Evolutionary conservation across 805 yeast genomes (phyloP).

Genomic region (Metschnikowia koreensis): DNA sequence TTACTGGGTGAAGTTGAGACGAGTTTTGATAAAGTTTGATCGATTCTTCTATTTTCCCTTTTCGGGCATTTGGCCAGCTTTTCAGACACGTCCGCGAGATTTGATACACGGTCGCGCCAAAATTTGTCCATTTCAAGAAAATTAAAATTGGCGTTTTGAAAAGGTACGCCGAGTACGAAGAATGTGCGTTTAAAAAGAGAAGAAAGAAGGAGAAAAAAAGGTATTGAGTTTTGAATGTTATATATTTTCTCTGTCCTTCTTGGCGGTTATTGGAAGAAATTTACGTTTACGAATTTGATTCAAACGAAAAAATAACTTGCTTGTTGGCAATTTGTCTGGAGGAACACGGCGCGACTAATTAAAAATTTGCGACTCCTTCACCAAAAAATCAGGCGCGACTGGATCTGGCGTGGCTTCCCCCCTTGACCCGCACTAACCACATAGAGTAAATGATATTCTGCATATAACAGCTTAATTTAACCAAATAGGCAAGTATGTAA

Average conservation of each 20-base stretch:
- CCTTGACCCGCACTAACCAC: constrained; percentile 1
- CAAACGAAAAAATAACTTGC: no score
- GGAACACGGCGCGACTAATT: no score
- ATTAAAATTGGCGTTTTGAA: background rate
- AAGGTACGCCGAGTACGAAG: background rate
- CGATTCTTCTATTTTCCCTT: background rate
- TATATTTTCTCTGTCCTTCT: no score
- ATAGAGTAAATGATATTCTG: background rate
- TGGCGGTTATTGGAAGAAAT: no score
- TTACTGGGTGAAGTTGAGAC: background rate
- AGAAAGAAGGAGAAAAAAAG: background rate
- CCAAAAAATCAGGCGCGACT: background rate
- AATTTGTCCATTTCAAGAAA: no score
- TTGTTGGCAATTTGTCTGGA: no score
- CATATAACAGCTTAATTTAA: constrained; percentile 11
- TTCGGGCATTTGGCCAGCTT: background rate
- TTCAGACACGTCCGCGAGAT: constrained; percentile 2
- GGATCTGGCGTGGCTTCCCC: background rate
- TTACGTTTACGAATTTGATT: no score
- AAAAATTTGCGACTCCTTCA: no score
- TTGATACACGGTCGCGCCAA: constrained; percentile 5
- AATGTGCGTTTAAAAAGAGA: background rate
- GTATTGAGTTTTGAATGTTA: no score
- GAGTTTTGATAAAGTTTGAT: background rate
- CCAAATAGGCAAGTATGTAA: constrained; percentile 19